These are phyloP conservation scores for Quercus wislizeni DNA, from an alignment of 306 rosid species.

Conservation along the genomic window DNA sequence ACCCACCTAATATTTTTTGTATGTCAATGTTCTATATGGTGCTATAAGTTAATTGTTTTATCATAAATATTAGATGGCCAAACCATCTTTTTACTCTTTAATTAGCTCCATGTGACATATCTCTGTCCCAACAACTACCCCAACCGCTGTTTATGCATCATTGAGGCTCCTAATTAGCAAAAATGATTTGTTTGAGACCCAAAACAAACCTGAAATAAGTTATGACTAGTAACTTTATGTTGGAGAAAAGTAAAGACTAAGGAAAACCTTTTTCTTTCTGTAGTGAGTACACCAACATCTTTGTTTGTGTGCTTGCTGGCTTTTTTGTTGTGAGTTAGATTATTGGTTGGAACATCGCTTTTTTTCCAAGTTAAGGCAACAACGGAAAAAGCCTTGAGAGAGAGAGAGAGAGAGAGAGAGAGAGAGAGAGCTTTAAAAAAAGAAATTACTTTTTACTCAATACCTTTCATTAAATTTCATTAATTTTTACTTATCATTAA, in stretches of 20 bases:
- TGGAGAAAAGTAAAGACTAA: constrained; percentile 68
- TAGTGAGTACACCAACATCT: constrained; percentile 32
- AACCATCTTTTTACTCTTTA: background rate
- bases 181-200: constrained; percentile 6
- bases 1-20: background rate
- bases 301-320: constrained; percentile 29
- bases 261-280: constrained; percentile 29
- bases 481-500: too few species aligned
- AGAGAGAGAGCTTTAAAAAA: background rate
- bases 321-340: constrained; percentile 31
- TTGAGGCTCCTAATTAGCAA: constrained; percentile 24
- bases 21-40: background rate
- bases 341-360: constrained; percentile 41
- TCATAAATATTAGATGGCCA: background rate
- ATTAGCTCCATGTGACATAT: background rate
- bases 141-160: constrained; percentile 31
- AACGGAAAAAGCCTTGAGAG: background rate
- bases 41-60: background rate
- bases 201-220: constrained; percentile 9
- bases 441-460: background rate
- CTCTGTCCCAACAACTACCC: constrained; percentile 23
- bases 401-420: background rate
- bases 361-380: constrained; percentile 63
- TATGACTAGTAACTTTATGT: constrained; percentile 42
- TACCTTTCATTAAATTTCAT: constrained; percentile 16